These are phyloP conservation scores for Saccharomyces mikatae DNA, from an alignment of 805 yeast species.

Conservation along the genomic window DNA sequence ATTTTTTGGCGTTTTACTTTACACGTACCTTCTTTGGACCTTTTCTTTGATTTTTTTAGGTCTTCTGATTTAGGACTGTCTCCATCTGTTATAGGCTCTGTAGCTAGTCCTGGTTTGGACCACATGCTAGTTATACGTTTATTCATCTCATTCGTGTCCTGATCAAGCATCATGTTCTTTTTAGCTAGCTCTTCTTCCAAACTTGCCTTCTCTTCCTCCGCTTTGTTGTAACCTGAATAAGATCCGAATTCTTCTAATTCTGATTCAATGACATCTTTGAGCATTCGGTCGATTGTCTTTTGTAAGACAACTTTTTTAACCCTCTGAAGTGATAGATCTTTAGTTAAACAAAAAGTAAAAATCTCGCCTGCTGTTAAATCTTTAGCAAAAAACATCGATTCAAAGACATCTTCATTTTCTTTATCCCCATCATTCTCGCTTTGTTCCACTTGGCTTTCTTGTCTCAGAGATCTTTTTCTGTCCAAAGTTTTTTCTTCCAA, in stretches of 20 bases:
- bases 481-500: slow-evolving; percentile 52
- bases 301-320: slow-evolving; percentile 58
- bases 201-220: slow-evolving; percentile 28
- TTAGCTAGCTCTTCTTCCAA: slow-evolving; percentile 29
- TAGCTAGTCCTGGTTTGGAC: slow-evolving; percentile 30
- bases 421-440: slow-evolving; percentile 9
- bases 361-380: slow-evolving; percentile 48
- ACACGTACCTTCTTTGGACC: slow-evolving; percentile 38
- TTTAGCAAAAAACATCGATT: slow-evolving; percentile 48
- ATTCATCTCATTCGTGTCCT: slow-evolving; percentile 62
- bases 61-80: slow-evolving; percentile 12
- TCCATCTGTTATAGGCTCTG: slow-evolving; percentile 8
- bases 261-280: slow-evolving; percentile 47
- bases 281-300: slow-evolving; percentile 53
- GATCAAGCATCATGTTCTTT: slow-evolving; percentile 54
- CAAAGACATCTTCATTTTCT: slow-evolving; percentile 25
- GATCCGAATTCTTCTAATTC: slow-evolving; percentile 48
- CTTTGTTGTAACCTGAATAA: slow-evolving; percentile 15
- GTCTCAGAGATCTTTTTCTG: slow-evolving; percentile 17
- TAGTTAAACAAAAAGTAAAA: slow-evolving; percentile 49
- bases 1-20: slow-evolving; percentile 36
- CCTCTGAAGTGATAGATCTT: slow-evolving; percentile 60
- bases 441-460: slow-evolving; percentile 1
- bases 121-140: slow-evolving; percentile 69
- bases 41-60: slow-evolving; percentile 40